Base-by-base conservation (phyloP, 192 early-diverging fungal species). In the Dissophora ornata region DNA sequence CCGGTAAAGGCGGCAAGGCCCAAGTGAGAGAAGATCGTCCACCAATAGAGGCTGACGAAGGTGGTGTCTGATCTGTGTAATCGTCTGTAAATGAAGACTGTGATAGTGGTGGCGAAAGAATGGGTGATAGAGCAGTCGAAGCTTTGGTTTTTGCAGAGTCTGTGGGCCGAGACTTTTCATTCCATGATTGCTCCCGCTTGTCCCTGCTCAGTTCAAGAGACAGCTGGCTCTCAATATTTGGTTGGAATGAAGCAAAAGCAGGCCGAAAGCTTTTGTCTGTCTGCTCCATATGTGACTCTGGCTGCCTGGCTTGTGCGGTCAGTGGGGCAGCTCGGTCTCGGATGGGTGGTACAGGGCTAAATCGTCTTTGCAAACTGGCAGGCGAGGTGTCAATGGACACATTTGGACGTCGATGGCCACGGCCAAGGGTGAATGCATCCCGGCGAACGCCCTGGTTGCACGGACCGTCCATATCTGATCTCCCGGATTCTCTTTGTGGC, bases 301-400 rank as follows among this genome's bases (percentile, higher is more conserved):
- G 13, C 7, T 38, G 36, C 13, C 13, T 38, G 36, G 13, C 36
- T 9, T 13, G 13, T 6, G 36, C 6, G 36, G 36, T 38, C n/a
- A n/a, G n/a, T n/a, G n/a, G n/a, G n/a, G n/a, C n/a, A n/a, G n/a
- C n/a, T n/a, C 36, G 6, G 36, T 38, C 36, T 6, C 36, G 36
- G 13, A 13, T 13, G 36, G 6, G 36, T 13, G 13, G 36, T 13
- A 38, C 13, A 6, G 6, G 36, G 36, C 36, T 13, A 13, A 13
- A 24, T 26, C 22, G 2, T 47, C 44, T 41, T 18, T 59, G 57
- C 16, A 59, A 26, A 21, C 41, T 33, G 10, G 26, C 2, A 22
- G 62, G 50, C 16, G 62, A 55, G 12, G 62, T 65, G 30, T 65
- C 52, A 28, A 65, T 55, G 7, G 62, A 46, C 19, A 65, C 49